Conservation (phyloP, 441 rosid genomes). For the Gossypium schwendimanii region DNA sequence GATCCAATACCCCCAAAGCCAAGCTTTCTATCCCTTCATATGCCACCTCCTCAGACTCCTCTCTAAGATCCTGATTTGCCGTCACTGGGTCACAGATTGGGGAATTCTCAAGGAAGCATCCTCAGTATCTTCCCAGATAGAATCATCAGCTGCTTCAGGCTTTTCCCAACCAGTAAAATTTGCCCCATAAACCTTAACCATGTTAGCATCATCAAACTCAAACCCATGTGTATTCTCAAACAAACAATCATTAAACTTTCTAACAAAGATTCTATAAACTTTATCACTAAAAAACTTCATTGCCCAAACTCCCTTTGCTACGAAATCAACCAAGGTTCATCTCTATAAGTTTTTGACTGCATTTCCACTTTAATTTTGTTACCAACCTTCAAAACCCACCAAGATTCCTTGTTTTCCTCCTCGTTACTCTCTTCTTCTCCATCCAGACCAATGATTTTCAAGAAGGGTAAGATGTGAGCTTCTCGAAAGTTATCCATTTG, state of each 20-base stretch:
- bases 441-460: conserved; percentile 17
- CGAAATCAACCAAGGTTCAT: conserved; percentile 82
- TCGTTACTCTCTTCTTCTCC: conserved; percentile 43
- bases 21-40: conserved; percentile 87
- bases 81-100: conserved; percentile 44
- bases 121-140: conserved; percentile 96
- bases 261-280: conserved; percentile 42
- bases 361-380: conserved; percentile 55
- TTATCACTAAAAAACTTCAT: conserved; percentile 58
- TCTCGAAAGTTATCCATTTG: too few species aligned
- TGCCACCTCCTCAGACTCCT: conserved; percentile 87
- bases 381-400: conserved; percentile 78
- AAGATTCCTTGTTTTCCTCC: conserved; percentile 23
- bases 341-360: conserved; percentile 64
- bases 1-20: conserved; percentile 91
- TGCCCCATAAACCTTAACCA: conserved; percentile 76
- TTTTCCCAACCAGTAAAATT: conserved; percentile 91
- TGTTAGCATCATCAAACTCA: conserved; percentile 70
- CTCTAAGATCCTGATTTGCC: conserved; percentile 61
- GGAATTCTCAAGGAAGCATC: conserved; percentile 57
- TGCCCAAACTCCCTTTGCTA: conserved; percentile 81
- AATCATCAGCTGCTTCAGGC: conserved; percentile 89
- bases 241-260: conserved; percentile 56
- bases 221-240: conserved; percentile 79
- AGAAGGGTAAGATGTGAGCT: conserved; percentile 42